Evolutionary conservation across 2,329 filamentous ascomycete species (phyloP).

Genomic region (Exophiala calicioides): DNA sequence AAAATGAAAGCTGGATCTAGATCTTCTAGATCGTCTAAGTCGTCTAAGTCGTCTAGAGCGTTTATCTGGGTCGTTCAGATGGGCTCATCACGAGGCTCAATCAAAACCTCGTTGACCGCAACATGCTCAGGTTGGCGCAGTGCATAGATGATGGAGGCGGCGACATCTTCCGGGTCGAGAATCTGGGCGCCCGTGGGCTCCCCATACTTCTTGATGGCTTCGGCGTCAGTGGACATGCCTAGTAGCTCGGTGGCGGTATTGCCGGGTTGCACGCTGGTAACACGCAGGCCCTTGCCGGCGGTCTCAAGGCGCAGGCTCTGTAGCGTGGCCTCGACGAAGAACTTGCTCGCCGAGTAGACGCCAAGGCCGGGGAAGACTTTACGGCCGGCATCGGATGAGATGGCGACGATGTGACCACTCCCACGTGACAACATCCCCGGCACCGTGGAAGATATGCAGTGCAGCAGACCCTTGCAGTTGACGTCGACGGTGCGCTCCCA

Average conservation of each 20-base stretch:
- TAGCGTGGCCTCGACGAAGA: constrained; percentile 82
- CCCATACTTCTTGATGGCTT: constrained; percentile 77
- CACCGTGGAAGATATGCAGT: constrained; percentile 69
- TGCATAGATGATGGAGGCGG: constrained; percentile 71
- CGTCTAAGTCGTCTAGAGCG: too few species aligned
- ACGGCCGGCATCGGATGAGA: constrained; percentile 78
- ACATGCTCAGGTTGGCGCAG: constrained; percentile 73
- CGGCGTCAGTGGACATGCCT: constrained; percentile 71
- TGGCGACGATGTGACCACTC: constrained; percentile 72
- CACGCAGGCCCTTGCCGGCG: constrained; percentile 69
- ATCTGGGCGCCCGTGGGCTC: constrained; percentile 74
- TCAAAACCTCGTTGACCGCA: constrained; percentile 76
- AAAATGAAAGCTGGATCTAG: too few species aligned
- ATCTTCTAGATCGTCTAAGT: too few species aligned
- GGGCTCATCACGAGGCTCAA: constrained; percentile 75
- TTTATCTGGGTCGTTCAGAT: constrained; percentile 59
- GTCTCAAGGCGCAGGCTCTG: constrained; percentile 75
- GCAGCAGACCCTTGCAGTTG: constrained; percentile 79
- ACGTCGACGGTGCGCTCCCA: constrained; percentile 83
- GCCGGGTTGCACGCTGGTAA: constrained; percentile 75
- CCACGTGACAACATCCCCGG: constrained; percentile 71
- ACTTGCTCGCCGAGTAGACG: constrained; percentile 80
- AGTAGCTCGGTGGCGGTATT: constrained; percentile 74
- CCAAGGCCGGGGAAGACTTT: constrained; percentile 80
- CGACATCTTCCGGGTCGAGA: constrained; percentile 71